Base-by-base conservation (phyloP, 1,284 basidiomycete genomes). In the Austroboletus niveus region DNA sequence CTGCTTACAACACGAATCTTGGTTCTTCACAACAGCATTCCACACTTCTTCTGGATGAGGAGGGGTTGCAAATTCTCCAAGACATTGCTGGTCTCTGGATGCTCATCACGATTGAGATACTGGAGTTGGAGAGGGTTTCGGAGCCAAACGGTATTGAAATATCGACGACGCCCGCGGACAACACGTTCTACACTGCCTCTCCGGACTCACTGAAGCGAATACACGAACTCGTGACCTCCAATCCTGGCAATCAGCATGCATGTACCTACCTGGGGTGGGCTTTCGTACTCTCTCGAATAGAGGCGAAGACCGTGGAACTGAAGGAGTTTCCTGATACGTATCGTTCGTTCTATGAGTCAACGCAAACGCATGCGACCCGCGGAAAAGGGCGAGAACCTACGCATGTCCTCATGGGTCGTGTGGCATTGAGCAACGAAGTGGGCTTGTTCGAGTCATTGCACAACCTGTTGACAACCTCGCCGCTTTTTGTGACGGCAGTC, bases 241-340 rank as follows among this genome's bases (percentile, higher is more conserved):
- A 84, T 57, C 63, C 75, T 17, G 76, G 81, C 53, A 79, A 79
- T 52, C 81, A 85, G 55, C 83, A 82, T 58, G 79, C 81, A 0
- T 85, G 85, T 59, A 77, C 84, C 10, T 86, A 88, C 56, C 75
- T 93, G 11, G 85, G 82, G 0, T 94, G 91, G 90, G 76, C 90
- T 0, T 88, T 85, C 62, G 80, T 92, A 1, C 77, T 94, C 5
- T 85, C 80, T 1, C 77, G 82, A n/a, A 63, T 89, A 29, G 68
- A 72, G 5, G 62, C 69, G 3, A 74, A 74, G 35, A 77, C 75
- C 0, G 54, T 60, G 27, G 69, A 75, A 29, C 62, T 73, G 57
- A 77, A 77, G 56, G 77, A 81, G 49, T 66, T 80, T 27, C 85
- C 82, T 9, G 63, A 73, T 4, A 64, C 74, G 1, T 87, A 85